Conservation (phyloP, 2,329 filamentous ascomycete genomes). For the Juglanconis oblonga region DNA sequence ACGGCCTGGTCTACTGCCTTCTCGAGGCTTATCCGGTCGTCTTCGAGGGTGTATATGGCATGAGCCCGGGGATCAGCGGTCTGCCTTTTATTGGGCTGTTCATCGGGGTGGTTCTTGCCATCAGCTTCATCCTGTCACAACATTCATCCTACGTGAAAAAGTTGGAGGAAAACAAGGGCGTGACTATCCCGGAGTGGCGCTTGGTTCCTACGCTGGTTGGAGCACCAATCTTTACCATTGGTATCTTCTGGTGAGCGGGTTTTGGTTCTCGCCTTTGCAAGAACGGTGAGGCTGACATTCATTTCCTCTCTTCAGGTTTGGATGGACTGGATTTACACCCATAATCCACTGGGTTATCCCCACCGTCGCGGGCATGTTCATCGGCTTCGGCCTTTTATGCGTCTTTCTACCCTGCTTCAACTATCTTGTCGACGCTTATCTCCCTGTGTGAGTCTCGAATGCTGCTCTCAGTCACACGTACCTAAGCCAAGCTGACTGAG, state of each 20-base stretch:
- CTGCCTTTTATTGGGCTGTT: conserved; percentile 30
- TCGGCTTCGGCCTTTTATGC: conserved; percentile 22
- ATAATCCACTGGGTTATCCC: conserved; percentile 22
- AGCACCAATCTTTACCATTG: conserved; percentile 30
- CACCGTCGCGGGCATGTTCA: conserved; percentile 19
- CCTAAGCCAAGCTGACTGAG: background rate
- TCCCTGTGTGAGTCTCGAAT: conserved; percentile 31
- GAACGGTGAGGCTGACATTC: background rate
- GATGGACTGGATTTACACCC: conserved; percentile 21
- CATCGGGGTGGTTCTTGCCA: conserved; percentile 16
- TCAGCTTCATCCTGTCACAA: conserved; percentile 25
- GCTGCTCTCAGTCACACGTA: background rate
- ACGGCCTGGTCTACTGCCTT: conserved; percentile 15
- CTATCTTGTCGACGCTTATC: conserved; percentile 36
- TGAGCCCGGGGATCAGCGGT: conserved; percentile 26
- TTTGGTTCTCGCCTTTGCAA: background rate
- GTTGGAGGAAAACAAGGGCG: conserved; percentile 14
- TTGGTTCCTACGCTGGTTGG: conserved; percentile 20
- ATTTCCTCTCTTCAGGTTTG: conserved; percentile 8
- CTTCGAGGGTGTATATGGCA: conserved; percentile 28
- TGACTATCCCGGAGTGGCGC: conserved; percentile 24
- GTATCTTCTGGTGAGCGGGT: conserved; percentile 31
- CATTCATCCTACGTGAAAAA: conserved; percentile 25
- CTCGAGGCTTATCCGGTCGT: conserved; percentile 15
- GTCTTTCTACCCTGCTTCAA: conserved; percentile 26